Evolutionary conservation across 2,329 filamentous ascomycete genomes (phyloP).

Genomic region (Claviceps fusiformis): DNA sequence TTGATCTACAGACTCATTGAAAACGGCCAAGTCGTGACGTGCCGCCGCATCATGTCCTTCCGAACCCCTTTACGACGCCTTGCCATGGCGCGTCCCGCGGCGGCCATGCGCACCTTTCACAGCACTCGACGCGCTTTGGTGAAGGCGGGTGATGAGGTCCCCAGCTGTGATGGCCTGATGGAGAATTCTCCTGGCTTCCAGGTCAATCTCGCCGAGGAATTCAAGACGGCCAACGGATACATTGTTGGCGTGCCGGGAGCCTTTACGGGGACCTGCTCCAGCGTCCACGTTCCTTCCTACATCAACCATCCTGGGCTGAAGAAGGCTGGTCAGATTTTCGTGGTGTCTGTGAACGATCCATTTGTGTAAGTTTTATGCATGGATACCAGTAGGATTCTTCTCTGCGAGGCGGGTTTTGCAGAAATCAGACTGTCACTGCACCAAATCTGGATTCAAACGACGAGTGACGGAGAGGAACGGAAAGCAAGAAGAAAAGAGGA

Average conservation of each 20-base stretch:
- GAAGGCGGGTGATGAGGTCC: constrained; percentile 66
- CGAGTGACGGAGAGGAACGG: too few species aligned
- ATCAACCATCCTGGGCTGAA: constrained; percentile 67
- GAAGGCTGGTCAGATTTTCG: constrained; percentile 71
- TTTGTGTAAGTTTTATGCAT: constrained; percentile 58
- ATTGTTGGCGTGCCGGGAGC: constrained; percentile 78
- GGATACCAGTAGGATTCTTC: too few species aligned
- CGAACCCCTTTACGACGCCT: constrained; percentile 21
- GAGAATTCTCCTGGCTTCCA: constrained; percentile 86
- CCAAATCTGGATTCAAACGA: too few species aligned
- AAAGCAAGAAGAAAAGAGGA: too few species aligned
- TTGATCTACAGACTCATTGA: too few species aligned
- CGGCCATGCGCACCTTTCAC: constrained; percentile 42
- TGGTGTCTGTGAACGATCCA: constrained; percentile 85
- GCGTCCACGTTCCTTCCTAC: constrained; percentile 70
- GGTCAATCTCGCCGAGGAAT: constrained; percentile 71
- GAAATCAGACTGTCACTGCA: too few species aligned
- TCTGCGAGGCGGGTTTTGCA: too few species aligned
- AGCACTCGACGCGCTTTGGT: constrained; percentile 49
- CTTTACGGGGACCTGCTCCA: constrained; percentile 47
- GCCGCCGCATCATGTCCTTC: constrained; percentile 20
- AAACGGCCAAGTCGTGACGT: too few species aligned
- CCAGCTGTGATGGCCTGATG: constrained; percentile 61
- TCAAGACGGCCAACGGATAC: constrained; percentile 57
- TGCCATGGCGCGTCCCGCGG: constrained; percentile 17